These are phyloP conservation scores for Tritrichomonas foetus DNA, from an alignment of 208 protist genomes.

Conservation along the genomic window DNA sequence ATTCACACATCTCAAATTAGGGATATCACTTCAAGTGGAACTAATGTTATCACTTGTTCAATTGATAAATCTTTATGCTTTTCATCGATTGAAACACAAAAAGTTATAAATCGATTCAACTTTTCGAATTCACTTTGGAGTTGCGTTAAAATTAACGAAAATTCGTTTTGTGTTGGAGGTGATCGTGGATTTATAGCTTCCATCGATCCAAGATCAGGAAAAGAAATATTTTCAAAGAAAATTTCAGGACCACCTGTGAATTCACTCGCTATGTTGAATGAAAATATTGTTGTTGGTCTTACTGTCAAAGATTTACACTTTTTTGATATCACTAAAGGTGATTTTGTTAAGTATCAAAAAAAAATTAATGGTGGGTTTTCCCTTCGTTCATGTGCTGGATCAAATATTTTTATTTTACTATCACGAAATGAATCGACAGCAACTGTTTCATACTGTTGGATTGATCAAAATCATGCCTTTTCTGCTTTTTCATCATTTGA, in stretches of 20 bases:
- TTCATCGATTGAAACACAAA: background rate
- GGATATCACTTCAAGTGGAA: background rate
- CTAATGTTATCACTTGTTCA: background rate
- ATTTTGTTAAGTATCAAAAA: background rate
- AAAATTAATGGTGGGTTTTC: background rate
- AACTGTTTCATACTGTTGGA: background rate
- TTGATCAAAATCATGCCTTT: background rate
- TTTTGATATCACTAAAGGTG: background rate
- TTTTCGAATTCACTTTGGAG: background rate
- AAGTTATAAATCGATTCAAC: background rate
- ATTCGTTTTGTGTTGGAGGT: background rate
- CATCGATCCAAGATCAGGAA: background rate
- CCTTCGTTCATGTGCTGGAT: background rate
- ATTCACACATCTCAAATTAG: background rate
- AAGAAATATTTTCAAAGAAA: background rate
- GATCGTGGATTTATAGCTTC: background rate
- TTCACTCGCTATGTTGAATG: background rate
- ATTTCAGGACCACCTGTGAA: background rate
- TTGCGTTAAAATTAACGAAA: background rate
- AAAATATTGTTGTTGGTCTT: too few species aligned
- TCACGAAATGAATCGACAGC: background rate
- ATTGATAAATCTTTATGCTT: background rate
- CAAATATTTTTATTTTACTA: background rate
- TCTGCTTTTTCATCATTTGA: background rate
- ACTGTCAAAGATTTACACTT: background rate